Conservation (phyloP, 2,329 filamentous ascomycete genomes). For the Chaetomium sp. region DNA sequence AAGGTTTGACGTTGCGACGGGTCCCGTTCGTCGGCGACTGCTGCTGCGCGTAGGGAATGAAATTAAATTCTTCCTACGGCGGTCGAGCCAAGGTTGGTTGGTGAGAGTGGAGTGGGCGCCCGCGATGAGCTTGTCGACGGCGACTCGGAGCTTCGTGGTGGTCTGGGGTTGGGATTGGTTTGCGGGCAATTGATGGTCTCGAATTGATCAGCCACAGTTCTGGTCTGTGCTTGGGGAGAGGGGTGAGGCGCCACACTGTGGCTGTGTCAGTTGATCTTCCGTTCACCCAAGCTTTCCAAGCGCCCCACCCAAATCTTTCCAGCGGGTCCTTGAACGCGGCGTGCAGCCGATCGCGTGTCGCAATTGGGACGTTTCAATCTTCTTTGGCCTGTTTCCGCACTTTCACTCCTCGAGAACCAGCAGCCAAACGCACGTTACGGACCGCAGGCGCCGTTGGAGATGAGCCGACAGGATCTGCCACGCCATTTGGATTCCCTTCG, state of each 20-base stretch:
- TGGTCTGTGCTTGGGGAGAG: constrained; percentile 1
- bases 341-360: background rate
- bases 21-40: background rate
- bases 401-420: background rate
- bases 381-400: background rate
- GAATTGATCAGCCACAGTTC: constrained; percentile 9
- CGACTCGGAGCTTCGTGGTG: constrained; percentile 10
- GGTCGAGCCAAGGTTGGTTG: background rate
- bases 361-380: background rate
- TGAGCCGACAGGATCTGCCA: constrained; percentile 1
- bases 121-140: constrained; percentile 4
- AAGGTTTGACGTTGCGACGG: background rate
- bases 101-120: constrained; percentile 9
- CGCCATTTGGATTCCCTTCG: background rate
- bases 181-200: constrained; percentile 3
- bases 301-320: constrained; percentile 13
- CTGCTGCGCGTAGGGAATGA: background rate
- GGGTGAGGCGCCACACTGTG: constrained; percentile 4
- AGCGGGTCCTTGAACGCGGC: constrained; percentile 2
- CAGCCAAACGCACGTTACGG: too few species aligned
- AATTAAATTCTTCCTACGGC: background rate
- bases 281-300: background rate
- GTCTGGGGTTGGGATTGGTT: constrained; percentile 11
- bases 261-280: constrained; percentile 6
- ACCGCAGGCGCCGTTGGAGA: background rate